Conservation (phyloP, 495 filamentous ascomycete species). For the Rhypophila decipiens region DNA sequence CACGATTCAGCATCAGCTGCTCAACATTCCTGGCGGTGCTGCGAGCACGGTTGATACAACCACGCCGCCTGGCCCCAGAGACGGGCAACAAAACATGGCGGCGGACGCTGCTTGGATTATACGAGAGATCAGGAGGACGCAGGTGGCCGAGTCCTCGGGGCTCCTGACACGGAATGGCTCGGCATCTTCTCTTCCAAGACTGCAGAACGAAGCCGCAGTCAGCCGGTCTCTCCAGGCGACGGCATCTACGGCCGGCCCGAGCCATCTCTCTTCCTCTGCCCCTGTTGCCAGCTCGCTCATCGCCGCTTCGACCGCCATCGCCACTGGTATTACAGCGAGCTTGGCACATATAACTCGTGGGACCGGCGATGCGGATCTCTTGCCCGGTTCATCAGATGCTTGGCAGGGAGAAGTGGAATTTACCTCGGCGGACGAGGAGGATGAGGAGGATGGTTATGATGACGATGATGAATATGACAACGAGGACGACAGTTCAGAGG, state of each 20-base stretch:
- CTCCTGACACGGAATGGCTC: no score
- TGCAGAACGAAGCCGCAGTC: no score
- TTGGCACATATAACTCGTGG: background rate
- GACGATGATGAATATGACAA: conserved; percentile 29
- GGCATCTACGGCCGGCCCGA: no score
- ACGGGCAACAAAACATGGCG: background rate
- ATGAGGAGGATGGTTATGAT: conserved; percentile 46
- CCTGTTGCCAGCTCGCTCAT: background rate
- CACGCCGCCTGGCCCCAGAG: background rate
- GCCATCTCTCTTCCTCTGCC: background rate
- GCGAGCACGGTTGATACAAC: background rate
- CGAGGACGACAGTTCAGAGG: conserved; percentile 31
- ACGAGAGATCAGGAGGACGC: background rate
- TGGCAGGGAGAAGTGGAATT: background rate
- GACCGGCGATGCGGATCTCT: background rate
- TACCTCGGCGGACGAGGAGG: conserved; percentile 17
- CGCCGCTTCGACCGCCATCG: background rate
- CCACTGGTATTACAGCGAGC: background rate
- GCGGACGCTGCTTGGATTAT: background rate
- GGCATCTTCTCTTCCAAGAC: no score
- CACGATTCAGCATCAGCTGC: conserved; percentile 64
- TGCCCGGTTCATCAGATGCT: background rate
- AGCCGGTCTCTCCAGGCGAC: no score
- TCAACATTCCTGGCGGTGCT: conserved; percentile 21
- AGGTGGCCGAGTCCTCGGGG: no score